Evolutionary conservation across 2,329 filamentous ascomycete genomes (phyloP), one percentile per base, ranked within the genome.

Genomic region (Ophiostoma montium): DNA sequence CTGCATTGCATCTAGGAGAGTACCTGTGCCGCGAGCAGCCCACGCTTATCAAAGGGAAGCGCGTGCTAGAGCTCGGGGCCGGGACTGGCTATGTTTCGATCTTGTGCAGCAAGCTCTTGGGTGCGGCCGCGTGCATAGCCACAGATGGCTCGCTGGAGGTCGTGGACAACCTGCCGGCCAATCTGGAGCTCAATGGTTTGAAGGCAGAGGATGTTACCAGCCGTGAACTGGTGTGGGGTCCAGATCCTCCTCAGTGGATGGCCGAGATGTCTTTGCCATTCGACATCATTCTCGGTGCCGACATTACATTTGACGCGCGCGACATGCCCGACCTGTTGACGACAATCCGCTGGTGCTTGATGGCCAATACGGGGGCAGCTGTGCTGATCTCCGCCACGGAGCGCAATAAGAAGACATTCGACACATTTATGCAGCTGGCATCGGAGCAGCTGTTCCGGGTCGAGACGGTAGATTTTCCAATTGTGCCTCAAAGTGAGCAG

Each of bases 81-180:
- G 85, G 85, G 1, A 89, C 86, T 1, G 85, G 84, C 0, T 84
- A 87, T 59, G 64, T 88, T 2, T 82, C 83, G 0, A 76, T 89
- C 12, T 66, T 89, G 0, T 86, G 84, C 54, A 76, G 79, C n/a
- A 84, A 80, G 56, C 67, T 79, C 58, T 70, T 90, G 0, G 68
- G 63, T 6, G 72, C 81, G 0, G 60, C 64, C 1, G 72, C 77
- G 47, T 76, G 83, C 19, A 69, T 83, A 5, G 78, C 81, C 2
- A 86, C 85, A 0, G 86, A 92, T 59, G 85, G 85, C 2, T 84
- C 84, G 13, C 76, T 80, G 56, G 77, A 80, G 48, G 82, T 89
- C 1, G 75, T 87, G 46, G 75, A 80, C 57, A 74, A 75, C 33
- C 67, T 89, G 33, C 71, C 74, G 1, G 78, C 78, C 38, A 89